Conservation (phyloP, 2,329 filamentous ascomycete genomes). For the Colletotrichum sp. region DNA sequence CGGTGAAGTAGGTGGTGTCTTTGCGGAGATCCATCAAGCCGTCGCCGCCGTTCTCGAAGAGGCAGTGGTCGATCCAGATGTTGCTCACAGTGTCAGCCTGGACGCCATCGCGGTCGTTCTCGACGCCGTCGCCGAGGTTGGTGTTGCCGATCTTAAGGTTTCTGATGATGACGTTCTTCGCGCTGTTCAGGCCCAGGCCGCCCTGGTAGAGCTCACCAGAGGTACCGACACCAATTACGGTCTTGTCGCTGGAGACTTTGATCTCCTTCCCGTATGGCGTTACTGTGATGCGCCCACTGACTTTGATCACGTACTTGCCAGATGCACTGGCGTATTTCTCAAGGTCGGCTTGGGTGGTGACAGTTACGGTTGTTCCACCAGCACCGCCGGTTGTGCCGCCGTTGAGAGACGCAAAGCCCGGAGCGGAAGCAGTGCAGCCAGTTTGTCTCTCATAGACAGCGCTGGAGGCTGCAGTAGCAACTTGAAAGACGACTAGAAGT, state of each 20-base stretch:
- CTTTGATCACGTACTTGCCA: constrained; percentile 28
- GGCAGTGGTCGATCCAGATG: constrained; percentile 24
- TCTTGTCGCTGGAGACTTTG: constrained; percentile 24
- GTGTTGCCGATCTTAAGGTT: constrained; percentile 23
- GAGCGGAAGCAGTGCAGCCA: constrained; percentile 17
- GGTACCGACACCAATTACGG: constrained; percentile 23
- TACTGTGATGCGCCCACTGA: constrained; percentile 27
- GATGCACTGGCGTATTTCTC: constrained; percentile 24
- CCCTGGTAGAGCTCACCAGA: constrained; percentile 17
- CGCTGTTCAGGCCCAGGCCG: constrained; percentile 19
- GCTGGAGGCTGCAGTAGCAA: background rate
- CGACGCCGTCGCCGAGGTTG: background rate
- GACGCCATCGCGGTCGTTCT: constrained; percentile 17
- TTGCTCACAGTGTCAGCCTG: constrained; percentile 21
- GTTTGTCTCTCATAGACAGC: background rate
- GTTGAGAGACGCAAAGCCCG: constrained; percentile 28
- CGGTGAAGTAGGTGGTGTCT: constrained; percentile 24
- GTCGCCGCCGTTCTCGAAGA: constrained; percentile 19
- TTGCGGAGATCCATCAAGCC: constrained; percentile 21
- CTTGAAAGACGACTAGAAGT: background rate
- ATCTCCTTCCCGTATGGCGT: constrained; percentile 27
- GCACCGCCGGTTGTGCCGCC: constrained; percentile 28
- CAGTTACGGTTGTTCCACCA: constrained; percentile 24
- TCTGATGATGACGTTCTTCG: constrained; percentile 24
- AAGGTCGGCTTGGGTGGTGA: constrained; percentile 25